Conservation (phyloP, 208 protist species). For the Crithidia fasciculata region DNA sequence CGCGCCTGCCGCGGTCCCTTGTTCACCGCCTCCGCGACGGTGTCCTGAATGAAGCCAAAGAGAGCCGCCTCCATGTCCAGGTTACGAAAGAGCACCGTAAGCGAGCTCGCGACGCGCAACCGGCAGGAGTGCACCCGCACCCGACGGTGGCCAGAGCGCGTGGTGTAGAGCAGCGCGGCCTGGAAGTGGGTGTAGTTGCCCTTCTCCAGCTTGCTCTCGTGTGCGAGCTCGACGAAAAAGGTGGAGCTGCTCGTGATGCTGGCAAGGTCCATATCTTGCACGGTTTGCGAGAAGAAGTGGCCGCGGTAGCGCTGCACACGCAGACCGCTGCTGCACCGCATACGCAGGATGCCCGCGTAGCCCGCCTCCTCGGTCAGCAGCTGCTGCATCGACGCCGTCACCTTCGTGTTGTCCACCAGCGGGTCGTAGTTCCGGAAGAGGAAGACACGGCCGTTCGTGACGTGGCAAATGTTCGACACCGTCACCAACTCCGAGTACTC, state of each 20-base stretch:
- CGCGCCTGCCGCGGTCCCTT: constrained; percentile 77
- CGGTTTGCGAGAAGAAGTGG: constrained; percentile 83
- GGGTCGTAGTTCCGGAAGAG: constrained; percentile 84
- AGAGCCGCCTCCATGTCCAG: constrained; percentile 87
- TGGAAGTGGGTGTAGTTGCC: constrained; percentile 87
- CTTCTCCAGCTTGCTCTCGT: constrained; percentile 82
- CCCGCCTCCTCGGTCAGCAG: constrained; percentile 81
- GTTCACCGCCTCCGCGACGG: constrained; percentile 67
- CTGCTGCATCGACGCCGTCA: constrained; percentile 62
- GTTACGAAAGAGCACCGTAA: constrained; percentile 72
- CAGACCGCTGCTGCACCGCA: constrained; percentile 89
- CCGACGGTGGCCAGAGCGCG: constrained; percentile 79
- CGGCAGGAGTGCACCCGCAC: constrained; percentile 89
- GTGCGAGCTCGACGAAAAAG: constrained; percentile 93
- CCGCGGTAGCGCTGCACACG: constrained; percentile 85
- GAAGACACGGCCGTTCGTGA: constrained; percentile 79
- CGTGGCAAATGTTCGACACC: constrained; percentile 78
- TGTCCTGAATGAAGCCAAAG: constrained; percentile 61
- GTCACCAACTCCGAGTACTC: constrained; percentile 90
- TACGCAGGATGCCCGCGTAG: constrained; percentile 90
- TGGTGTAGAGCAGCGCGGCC: constrained; percentile 94
- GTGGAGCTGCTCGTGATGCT: constrained; percentile 70
- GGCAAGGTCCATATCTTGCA: constrained; percentile 92
- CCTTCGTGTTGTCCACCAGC: constrained; percentile 62
- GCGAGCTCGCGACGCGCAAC: constrained; percentile 54